phyloP scores from a whole-genome alignment of 2,329 filamentous ascomycete species.

The Onygenales sp. region DNA sequence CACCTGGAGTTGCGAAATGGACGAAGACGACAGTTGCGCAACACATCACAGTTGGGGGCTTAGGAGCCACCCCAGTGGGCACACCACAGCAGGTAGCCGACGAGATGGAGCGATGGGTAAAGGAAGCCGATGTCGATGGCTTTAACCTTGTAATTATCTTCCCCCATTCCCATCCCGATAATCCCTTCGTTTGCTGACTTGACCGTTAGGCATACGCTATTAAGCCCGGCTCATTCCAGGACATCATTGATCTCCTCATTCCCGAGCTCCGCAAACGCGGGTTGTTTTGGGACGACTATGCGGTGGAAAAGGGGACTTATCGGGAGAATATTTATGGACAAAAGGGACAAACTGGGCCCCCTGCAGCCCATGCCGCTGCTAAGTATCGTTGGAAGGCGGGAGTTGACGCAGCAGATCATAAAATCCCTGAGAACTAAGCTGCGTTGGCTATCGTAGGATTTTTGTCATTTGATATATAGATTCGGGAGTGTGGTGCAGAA shows the following conservation, averaged over 20 bases:
- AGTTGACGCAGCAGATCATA: slow-evolving; percentile 21
- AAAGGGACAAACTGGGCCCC: slow-evolving; percentile 24
- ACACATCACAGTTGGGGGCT: slow-evolving; percentile 58
- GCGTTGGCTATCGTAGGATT: background rate
- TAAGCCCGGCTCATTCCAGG: slow-evolving; percentile 59
- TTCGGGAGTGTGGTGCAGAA: too few relatives aligned
- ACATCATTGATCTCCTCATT: slow-evolving; percentile 55
- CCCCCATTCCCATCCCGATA: slow-evolving; percentile 14
- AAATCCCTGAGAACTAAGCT: slow-evolving; percentile 16
- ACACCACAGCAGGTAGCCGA: slow-evolving; percentile 58
- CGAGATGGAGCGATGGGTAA: slow-evolving; percentile 56
- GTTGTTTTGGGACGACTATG: slow-evolving; percentile 31
- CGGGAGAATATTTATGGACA: slow-evolving; percentile 29
- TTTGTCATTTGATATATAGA: too few relatives aligned
- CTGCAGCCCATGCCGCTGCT: slow-evolving; percentile 25
- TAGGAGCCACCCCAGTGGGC: slow-evolving; percentile 56
- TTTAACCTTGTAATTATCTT: slow-evolving; percentile 55
- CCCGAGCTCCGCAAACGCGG: slow-evolving; percentile 54
- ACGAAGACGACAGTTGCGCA: slow-evolving; percentile 62
- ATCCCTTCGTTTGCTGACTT: slow-evolving; percentile 1
- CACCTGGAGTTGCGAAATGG: slow-evolving; percentile 56
- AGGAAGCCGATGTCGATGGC: slow-evolving; percentile 61
- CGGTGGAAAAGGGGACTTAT: slow-evolving; percentile 26
- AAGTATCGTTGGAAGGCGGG: slow-evolving; percentile 30
- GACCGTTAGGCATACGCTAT: slow-evolving; percentile 50